phyloP scores from a whole-genome alignment of 163 green algal species.

The Botryococcus braunii region DNA sequence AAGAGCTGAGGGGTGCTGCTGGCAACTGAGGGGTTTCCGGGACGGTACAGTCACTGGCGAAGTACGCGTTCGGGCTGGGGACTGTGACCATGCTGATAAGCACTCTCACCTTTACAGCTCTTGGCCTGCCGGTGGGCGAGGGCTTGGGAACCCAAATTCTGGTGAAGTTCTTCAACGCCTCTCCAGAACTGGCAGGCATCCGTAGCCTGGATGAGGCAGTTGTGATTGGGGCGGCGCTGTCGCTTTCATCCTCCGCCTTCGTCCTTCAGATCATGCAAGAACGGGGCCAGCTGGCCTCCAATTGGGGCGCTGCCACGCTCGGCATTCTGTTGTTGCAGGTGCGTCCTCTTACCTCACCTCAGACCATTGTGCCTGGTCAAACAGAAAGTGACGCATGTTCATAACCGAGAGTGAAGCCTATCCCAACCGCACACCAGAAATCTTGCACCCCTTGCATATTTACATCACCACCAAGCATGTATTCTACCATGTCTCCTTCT shows the following conservation, averaged over 20 bases:
- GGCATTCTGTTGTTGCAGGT: slow-evolving; percentile 91
- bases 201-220: slow-evolving; percentile 81
- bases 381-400: too few relatives aligned
- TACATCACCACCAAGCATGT: too few relatives aligned
- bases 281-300: slow-evolving; percentile 67
- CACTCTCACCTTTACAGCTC: slow-evolving; percentile 63
- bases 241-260: slow-evolving; percentile 87
- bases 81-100: slow-evolving; percentile 68
- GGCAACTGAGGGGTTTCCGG: too few relatives aligned
- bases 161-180: slow-evolving; percentile 33
- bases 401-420: too few relatives aligned
- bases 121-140: slow-evolving; percentile 69
- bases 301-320: slow-evolving; percentile 81
- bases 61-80: slow-evolving; percentile 93
- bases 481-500: too few relatives aligned
- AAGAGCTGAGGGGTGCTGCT: too few relatives aligned
- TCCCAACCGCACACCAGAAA: too few relatives aligned
- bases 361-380: too few relatives aligned
- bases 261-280: slow-evolving; percentile 89
- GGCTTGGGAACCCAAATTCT: slow-evolving; percentile 78
- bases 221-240: slow-evolving; percentile 87
- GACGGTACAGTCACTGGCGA: slow-evolving; percentile 61
- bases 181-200: slow-evolving; percentile 61
- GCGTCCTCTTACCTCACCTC: too few relatives aligned
- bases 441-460: too few relatives aligned